phyloP scores from a whole-genome alignment of 768 basidiomycete genomes.

The Suillus fuscotomentosus region DNA sequence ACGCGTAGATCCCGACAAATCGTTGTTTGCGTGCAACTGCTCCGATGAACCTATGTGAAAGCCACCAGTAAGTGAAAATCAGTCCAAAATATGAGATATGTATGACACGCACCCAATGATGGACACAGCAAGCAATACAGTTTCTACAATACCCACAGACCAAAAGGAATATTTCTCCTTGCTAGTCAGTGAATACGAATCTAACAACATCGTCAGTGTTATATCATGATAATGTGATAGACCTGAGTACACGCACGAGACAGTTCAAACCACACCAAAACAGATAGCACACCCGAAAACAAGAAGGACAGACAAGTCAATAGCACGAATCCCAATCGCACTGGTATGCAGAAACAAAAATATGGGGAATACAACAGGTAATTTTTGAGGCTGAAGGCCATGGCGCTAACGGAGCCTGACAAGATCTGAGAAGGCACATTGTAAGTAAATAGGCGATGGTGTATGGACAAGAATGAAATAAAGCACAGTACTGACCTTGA shows the following conservation, averaged over 20 bases:
- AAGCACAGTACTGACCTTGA: not conserved
- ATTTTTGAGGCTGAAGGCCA: constrained; percentile 44
- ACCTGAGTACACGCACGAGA: constrained; percentile 41
- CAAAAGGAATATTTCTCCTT: constrained; percentile 42
- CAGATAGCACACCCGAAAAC: constrained; percentile 50
- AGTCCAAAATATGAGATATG: not conserved
- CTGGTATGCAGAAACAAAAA: constrained; percentile 65
- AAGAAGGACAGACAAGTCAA: constrained; percentile 54
- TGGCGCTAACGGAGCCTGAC: constrained; percentile 15
- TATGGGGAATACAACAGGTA: constrained; percentile 49
- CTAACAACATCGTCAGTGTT: constrained; percentile 18
- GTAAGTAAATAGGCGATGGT: not conserved
- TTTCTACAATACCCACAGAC: constrained; percentile 52
- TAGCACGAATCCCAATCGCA: constrained; percentile 57
- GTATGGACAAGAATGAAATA: not conserved
- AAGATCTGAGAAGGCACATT: not conserved
- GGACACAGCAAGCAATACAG: constrained; percentile 51
- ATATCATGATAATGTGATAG: constrained; percentile 5
- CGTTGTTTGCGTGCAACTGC: constrained; percentile 59
- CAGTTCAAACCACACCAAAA: constrained; percentile 63
- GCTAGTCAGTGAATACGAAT: constrained; percentile 28
- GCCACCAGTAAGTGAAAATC: not conserved
- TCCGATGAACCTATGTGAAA: constrained; percentile 44
- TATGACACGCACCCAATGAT: constrained; percentile 49
- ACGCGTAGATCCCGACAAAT: constrained; percentile 55